Evolutionary conservation across 176 grass and related monocot genomes (phyloP), one percentile per base, ranked within the genome.

Genomic region (Eremochloa ophiuroides): DNA sequence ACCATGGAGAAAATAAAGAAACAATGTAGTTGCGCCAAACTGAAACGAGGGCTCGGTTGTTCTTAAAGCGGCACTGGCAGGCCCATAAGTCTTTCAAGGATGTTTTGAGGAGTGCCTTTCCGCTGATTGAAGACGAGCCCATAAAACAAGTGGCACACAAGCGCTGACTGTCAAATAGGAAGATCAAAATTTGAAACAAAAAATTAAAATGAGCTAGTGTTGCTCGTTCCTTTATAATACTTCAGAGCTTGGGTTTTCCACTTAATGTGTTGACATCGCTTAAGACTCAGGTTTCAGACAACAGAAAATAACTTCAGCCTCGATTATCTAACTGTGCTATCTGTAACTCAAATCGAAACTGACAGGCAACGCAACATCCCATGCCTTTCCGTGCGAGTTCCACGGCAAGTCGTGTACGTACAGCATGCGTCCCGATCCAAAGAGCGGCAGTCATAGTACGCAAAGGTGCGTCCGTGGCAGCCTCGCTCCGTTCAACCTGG

Each of bases 401-500:
- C 59, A 64, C 26, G 39, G 75, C 75, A 16, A n/a, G 59, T 62
- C 62, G 28, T 53, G n/a, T n/a, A n/a, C n/a, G 5, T 22, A 67
- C 67, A 10, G 17, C 23, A 43, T 82, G 28, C 69, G 14, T 23
- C 69, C 68, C 18, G 30, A 74, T 53, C 51, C 38, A 23, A n/a
- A 55, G 7, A 48, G 53, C 3, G 25, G 29, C 51, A 22, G 22
- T 27, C 41, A 30, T 13, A n/a, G 81, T 15, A 83, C 70, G 81
- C 81, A 83, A 83, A 74, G 80, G 69, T 50, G 13, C 56, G 35
- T 7, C 15, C 53, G 7, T 73, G 40, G 27, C 80, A 63, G 41
- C 59, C 42, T 48, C 46, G 46, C 16, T 29, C 60, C 31, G 17
- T 14, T 73, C 53, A 48, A 38, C 72, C 58, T 65, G 30, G 69